Conservation (phyloP, 306 rosid genomes). For the Spatholobus suberectus region DNA sequence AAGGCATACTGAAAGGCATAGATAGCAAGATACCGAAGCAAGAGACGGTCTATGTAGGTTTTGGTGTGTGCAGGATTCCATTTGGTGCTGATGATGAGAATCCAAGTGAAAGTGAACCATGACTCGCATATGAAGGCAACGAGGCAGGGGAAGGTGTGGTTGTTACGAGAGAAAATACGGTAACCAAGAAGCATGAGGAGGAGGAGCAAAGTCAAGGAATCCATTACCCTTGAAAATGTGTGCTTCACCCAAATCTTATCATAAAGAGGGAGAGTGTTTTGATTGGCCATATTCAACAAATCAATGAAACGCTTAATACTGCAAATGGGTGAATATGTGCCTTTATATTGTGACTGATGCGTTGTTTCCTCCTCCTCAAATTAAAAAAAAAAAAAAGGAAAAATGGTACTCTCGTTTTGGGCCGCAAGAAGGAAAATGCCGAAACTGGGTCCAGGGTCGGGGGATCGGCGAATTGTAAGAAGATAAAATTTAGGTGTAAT, state of each 20-base stretch:
- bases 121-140: constrained; percentile 69
- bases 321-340: background rate
- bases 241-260: constrained; percentile 44
- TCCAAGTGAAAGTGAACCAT: constrained; percentile 62
- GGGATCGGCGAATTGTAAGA: too few relatives aligned
- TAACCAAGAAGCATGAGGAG: constrained; percentile 49
- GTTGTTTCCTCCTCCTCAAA: too few relatives aligned
- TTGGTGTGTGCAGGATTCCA: constrained; percentile 57
- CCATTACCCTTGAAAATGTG: constrained; percentile 39
- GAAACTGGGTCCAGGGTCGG: too few relatives aligned
- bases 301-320: background rate
- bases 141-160: constrained; percentile 49
- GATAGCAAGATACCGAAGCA: constrained; percentile 40
- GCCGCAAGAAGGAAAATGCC: too few relatives aligned
- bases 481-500: too few relatives aligned
- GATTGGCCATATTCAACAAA: constrained; percentile 5
- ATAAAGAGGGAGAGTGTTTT: constrained; percentile 44
- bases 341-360: background rate
- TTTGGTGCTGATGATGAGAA: constrained; percentile 43
- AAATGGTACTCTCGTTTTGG: too few relatives aligned
- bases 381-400: too few relatives aligned
- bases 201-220: constrained; percentile 48
- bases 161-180: constrained; percentile 19
- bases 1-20: too few relatives aligned
- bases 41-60: constrained; percentile 56